Percentiles rank a stretch among this genome's conserved stretches.
These are phyloP conservation scores for Amaranthus cruentus DNA, from an alignment of 148 eudicot genomes.

Conservation along the genomic window DNA sequence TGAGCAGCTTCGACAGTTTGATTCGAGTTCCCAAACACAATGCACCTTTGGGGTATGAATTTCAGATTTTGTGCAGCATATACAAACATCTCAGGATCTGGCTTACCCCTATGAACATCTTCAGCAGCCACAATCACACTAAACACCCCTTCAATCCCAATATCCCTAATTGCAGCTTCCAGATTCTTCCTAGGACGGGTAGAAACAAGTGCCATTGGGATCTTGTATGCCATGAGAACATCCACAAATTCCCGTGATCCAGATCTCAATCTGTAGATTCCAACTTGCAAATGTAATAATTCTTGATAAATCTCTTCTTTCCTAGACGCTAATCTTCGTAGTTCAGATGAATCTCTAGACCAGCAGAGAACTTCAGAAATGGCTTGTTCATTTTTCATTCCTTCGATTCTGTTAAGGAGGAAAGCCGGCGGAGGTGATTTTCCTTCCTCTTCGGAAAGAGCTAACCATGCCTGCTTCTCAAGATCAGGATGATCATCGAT, in stretches of 20 bases:
- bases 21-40: constrained; percentile 91
- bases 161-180: constrained; percentile 60
- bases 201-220: constrained; percentile 93
- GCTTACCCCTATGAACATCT: constrained; percentile 88
- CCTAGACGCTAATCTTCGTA: constrained; percentile 59
- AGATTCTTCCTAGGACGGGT: constrained; percentile 71
- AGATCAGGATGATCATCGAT: constrained; percentile 78
- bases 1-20: constrained; percentile 92
- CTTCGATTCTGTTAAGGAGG: constrained; percentile 57
- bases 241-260: constrained; percentile 83
- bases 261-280: constrained; percentile 63
- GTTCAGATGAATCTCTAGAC: constrained; percentile 70
- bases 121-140: constrained; percentile 82
- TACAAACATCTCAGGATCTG: constrained; percentile 94
- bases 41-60: constrained; percentile 86
- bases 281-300: constrained; percentile 45
- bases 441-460: constrained; percentile 86
- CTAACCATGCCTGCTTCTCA: constrained; percentile 84
- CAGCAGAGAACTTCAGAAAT: constrained; percentile 92
- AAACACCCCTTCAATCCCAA: constrained; percentile 74
- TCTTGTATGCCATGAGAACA: constrained; percentile 49
- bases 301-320: constrained; percentile 77
- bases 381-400: constrained; percentile 97
- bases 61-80: constrained; percentile 74
- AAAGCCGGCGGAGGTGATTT: constrained; percentile 69